phyloP scores from a whole-genome alignment of 371 early-diverging fungal genomes.

The Blakeslea trispora region DNA sequence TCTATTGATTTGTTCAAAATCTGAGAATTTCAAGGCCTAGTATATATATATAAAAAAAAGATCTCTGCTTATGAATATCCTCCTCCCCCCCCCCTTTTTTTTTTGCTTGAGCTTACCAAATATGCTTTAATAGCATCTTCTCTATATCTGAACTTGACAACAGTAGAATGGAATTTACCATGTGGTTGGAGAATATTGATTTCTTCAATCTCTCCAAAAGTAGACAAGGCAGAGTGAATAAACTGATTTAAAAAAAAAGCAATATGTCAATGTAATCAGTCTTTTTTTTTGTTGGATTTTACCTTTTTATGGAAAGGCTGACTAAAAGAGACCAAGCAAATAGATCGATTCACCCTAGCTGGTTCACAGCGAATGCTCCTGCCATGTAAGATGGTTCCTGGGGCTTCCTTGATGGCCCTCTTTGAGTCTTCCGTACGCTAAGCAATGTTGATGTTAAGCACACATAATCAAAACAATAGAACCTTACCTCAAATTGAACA shows the following conservation, averaged over 20 bases:
- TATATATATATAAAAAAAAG: not conserved
- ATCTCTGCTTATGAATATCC: not conserved
- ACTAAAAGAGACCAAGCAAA: conserved; percentile 61
- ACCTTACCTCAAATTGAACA: conserved; percentile 74
- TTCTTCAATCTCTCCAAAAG: conserved; percentile 75
- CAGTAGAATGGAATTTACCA: conserved; percentile 58
- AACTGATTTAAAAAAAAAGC: conserved; percentile 1
- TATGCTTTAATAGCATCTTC: conserved; percentile 84
- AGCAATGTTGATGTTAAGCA: no score
- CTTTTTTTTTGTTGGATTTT: no score
- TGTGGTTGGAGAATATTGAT: conserved; percentile 55
- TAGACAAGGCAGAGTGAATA: conserved; percentile 11
- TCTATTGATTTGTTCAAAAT: not conserved
- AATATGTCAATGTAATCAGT: no score
- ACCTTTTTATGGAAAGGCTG: conserved; percentile 47
- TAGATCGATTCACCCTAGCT: conserved; percentile 82
- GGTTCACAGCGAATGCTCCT: conserved; percentile 82
- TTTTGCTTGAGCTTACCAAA: conserved; percentile 41
- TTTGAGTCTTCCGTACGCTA: conserved; percentile 54
- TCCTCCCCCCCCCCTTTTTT: not conserved
- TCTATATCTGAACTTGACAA: conserved; percentile 74
- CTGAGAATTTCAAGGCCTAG: conserved; percentile 14
- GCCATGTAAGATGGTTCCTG: conserved; percentile 69
- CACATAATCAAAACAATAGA: conserved; percentile 1
- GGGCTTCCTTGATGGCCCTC: conserved; percentile 66